phyloP scores from a whole-genome alignment of 495 filamentous ascomycete species.

The Aspergillus homomorphus region DNA sequence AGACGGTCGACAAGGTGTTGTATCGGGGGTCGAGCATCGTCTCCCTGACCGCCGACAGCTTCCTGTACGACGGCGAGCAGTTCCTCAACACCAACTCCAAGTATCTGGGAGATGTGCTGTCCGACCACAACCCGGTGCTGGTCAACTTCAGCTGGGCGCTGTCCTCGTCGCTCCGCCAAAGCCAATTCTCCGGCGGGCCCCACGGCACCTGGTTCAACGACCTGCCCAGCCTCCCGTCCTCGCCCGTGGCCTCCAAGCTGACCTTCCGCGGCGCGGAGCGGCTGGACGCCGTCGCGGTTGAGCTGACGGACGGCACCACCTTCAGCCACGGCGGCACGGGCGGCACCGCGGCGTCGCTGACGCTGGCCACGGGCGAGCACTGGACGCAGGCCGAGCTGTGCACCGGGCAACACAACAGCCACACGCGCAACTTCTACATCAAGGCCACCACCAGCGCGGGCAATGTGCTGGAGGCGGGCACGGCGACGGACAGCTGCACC shows the following conservation, averaged over 20 bases:
- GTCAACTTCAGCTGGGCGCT: slow-evolving; percentile 52
- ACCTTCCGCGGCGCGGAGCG: slow-evolving; percentile 48
- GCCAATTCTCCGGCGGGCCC: slow-evolving; percentile 50
- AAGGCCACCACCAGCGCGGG: slow-evolving; percentile 52
- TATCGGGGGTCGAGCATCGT: slow-evolving; percentile 1
- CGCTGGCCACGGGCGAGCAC: slow-evolving; percentile 44
- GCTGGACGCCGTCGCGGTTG: slow-evolving; percentile 50
- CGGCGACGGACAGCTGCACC: slow-evolving; percentile 46
- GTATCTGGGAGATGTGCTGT: slow-evolving; percentile 34
- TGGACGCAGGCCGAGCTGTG: slow-evolving; percentile 53
- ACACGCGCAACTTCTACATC: slow-evolving; percentile 57
- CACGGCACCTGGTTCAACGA: slow-evolving; percentile 57
- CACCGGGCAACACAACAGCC: slow-evolving; percentile 43
- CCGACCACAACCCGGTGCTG: slow-evolving; percentile 59
- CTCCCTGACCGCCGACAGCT: neutral
- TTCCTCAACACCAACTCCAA: slow-evolving; percentile 52
- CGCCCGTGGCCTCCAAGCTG: slow-evolving; percentile 35
- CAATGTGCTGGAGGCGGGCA: slow-evolving; percentile 46
- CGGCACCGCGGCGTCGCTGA: slow-evolving; percentile 41
- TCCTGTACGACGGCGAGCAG: slow-evolving; percentile 40
- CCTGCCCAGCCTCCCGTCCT: slow-evolving; percentile 28
- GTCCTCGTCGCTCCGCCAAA: slow-evolving; percentile 39
- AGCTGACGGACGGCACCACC: slow-evolving; percentile 41
- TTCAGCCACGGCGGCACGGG: slow-evolving; percentile 56
- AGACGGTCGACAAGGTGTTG: slow-evolving; percentile 63